These are phyloP conservation scores for Puccinia brachypodii DNA, from an alignment of 1,284 basidiomycete species.

Conservation along the genomic window DNA sequence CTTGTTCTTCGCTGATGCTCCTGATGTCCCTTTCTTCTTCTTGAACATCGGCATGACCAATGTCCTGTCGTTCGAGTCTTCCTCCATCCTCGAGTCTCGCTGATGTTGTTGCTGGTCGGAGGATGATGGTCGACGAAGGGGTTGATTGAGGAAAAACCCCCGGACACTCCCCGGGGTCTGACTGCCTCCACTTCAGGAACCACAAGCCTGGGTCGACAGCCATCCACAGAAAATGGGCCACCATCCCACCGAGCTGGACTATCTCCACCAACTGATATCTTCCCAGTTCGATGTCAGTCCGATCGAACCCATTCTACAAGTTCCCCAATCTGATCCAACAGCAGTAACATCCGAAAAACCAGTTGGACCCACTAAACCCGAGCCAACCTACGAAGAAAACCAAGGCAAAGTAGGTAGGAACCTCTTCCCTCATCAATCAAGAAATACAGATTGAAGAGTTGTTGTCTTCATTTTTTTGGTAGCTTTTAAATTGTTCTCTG, in stretches of 20 bases:
- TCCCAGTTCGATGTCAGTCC: neutral
- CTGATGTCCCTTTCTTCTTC: slow-evolving; percentile 35
- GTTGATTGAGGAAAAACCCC: too few species aligned
- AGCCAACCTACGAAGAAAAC: neutral
- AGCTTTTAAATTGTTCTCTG: neutral
- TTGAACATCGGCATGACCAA: slow-evolving; percentile 29
- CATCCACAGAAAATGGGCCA: too few species aligned
- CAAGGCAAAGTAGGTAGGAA: neutral
- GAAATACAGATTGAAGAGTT: too few species aligned
- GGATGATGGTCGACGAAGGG: neutral
- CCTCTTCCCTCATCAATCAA: too few species aligned
- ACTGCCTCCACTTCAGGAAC: too few species aligned
- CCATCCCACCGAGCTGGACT: neutral
- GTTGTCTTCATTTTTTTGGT: neutral
- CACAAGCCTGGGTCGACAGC: too few species aligned
- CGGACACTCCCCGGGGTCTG: too few species aligned
- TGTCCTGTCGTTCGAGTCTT: neutral
- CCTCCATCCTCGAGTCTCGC: neutral
- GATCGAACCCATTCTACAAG: neutral
- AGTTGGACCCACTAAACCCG: neutral
- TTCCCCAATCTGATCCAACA: neutral
- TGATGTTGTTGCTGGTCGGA: neutral
- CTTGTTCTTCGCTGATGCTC: neutral
- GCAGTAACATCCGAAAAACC: neutral
- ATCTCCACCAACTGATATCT: neutral